Conservation (phyloP, 2,329 filamentous ascomycete genomes). For the Decorospora gaudefroyi region DNA sequence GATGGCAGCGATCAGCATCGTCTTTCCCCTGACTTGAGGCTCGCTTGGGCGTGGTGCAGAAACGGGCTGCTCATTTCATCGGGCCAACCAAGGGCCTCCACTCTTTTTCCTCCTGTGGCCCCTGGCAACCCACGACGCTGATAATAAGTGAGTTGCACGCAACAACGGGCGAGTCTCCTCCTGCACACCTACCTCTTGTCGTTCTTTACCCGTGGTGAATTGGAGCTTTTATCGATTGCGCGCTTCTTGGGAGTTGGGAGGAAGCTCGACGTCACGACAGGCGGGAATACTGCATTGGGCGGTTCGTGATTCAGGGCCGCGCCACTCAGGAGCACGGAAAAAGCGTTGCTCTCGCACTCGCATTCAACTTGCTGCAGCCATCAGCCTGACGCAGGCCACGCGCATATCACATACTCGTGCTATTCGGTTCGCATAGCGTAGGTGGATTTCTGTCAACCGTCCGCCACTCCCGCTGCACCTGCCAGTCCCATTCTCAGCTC, state of each 20-base stretch:
- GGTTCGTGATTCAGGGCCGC: slow-evolving; percentile 6
- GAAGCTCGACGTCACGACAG: slow-evolving; percentile 8
- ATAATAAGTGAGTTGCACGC: slow-evolving; percentile 9
- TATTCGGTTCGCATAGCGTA: slow-evolving; percentile 16
- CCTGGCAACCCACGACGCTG: slow-evolving; percentile 10
- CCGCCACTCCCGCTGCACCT: slow-evolving; percentile 25
- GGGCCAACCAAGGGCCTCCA: slow-evolving; percentile 22
- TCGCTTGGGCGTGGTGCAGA: slow-evolving; percentile 20
- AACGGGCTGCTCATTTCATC: slow-evolving; percentile 32
- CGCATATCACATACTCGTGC: background rate
- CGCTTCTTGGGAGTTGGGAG: background rate
- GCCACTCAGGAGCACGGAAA: slow-evolving; percentile 13
- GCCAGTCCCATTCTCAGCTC: slow-evolving; percentile 3
- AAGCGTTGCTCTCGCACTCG: too few species aligned
- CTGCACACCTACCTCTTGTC: slow-evolving; percentile 12
- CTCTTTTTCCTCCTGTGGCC: slow-evolving; percentile 18
- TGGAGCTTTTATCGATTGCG: background rate
- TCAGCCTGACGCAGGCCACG: background rate
- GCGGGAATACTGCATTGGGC: background rate
- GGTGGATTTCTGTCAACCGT: slow-evolving; percentile 19
- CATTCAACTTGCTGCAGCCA: background rate
- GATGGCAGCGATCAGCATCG: slow-evolving; percentile 13
- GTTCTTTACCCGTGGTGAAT: slow-evolving; percentile 7
- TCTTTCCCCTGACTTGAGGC: slow-evolving; percentile 19
- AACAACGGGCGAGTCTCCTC: slow-evolving; percentile 2